Conservation (phyloP, 768 basidiomycete genomes). For the Termitomyces eurrhizus region DNA sequence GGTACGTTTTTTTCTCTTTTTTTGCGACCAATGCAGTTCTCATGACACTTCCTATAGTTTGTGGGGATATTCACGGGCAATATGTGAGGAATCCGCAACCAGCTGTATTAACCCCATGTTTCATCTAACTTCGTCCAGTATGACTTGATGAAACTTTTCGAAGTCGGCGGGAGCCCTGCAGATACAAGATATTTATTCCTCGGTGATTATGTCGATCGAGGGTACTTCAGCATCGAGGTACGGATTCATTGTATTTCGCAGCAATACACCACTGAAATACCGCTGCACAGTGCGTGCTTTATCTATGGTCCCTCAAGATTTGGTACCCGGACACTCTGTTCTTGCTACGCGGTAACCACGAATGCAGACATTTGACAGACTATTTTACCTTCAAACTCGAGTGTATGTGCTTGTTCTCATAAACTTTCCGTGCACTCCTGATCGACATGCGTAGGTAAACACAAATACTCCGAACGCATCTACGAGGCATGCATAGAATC, state of each 20-base stretch:
- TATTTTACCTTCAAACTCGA: slow-evolving; percentile 99
- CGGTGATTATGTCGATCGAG: slow-evolving; percentile 91
- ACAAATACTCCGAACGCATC: slow-evolving; percentile 95
- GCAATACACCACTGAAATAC: slow-evolving; percentile 10
- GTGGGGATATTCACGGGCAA: slow-evolving; percentile 99
- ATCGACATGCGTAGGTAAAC: slow-evolving; percentile 69
- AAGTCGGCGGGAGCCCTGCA: slow-evolving; percentile 92
- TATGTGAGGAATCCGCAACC: slow-evolving; percentile 60
- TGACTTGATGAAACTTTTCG: slow-evolving; percentile 93
- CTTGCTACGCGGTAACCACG: slow-evolving; percentile 96
- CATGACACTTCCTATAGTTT: slow-evolving; percentile 47
- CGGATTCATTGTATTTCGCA: slow-evolving; percentile 13
- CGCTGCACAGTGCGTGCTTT: slow-evolving; percentile 81
- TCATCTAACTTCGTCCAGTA: slow-evolving; percentile 46
- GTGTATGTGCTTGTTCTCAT: slow-evolving; percentile 54
- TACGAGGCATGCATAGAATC: slow-evolving; percentile 99
- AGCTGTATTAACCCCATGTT: slow-evolving; percentile 1
- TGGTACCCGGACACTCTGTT: slow-evolving; percentile 98
- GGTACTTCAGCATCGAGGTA: slow-evolving; percentile 92
- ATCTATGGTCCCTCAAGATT: slow-evolving; percentile 98
- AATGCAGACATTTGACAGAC: slow-evolving; percentile 97
- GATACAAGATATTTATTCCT: slow-evolving; percentile 91
- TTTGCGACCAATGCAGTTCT: not conserved
- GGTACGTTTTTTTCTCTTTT: slow-evolving; percentile 44
- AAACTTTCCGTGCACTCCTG: not conserved